phyloP scores from a whole-genome alignment of 1,284 basidiomycete genomes.

The Cystobasidium slooffiae region DNA sequence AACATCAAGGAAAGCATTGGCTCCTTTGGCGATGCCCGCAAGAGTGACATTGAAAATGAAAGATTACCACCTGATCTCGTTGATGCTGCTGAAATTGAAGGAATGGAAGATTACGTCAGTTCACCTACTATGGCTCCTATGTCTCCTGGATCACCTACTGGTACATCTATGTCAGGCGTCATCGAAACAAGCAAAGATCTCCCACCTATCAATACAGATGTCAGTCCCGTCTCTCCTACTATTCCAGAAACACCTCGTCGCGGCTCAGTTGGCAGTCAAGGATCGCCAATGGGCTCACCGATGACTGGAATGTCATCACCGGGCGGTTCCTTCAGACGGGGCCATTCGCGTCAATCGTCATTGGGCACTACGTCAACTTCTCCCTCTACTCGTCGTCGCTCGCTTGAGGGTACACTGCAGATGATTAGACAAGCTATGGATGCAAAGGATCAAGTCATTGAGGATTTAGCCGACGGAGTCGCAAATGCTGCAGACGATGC shows the following conservation, averaged over 20 bases:
- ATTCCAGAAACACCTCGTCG: slow-evolving; percentile 40
- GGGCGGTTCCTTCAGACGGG: slow-evolving; percentile 66
- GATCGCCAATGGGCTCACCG: slow-evolving; percentile 33
- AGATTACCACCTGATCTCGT: slow-evolving; percentile 92
- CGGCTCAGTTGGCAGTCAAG: slow-evolving; percentile 29
- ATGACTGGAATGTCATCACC: slow-evolving; percentile 12
- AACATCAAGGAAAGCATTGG: slow-evolving; percentile 95
- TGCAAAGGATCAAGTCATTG: slow-evolving; percentile 40
- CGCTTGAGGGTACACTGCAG: slow-evolving; percentile 93
- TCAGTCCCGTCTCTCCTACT: slow-evolving; percentile 50
- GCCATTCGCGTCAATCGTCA: slow-evolving; percentile 84
- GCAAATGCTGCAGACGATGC: slow-evolving; percentile 41
- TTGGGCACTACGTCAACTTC: slow-evolving; percentile 95
- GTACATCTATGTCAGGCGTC: slow-evolving; percentile 46
- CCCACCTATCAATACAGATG: slow-evolving; percentile 58
- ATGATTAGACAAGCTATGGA: slow-evolving; percentile 69
- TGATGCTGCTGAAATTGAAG: slow-evolving; percentile 68
- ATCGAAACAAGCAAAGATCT: slow-evolving; percentile 46
- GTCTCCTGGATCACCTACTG: slow-evolving; percentile 36
- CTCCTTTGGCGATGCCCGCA: slow-evolving; percentile 93
- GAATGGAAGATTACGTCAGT: slow-evolving; percentile 48
- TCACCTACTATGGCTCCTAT: slow-evolving; percentile 36
- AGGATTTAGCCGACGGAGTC: slow-evolving; percentile 43
- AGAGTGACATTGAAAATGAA: slow-evolving; percentile 99
- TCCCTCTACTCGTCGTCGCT: slow-evolving; percentile 87